phyloP scores from a whole-genome alignment of 257 asterid species.

The Scutellaria minor region DNA sequence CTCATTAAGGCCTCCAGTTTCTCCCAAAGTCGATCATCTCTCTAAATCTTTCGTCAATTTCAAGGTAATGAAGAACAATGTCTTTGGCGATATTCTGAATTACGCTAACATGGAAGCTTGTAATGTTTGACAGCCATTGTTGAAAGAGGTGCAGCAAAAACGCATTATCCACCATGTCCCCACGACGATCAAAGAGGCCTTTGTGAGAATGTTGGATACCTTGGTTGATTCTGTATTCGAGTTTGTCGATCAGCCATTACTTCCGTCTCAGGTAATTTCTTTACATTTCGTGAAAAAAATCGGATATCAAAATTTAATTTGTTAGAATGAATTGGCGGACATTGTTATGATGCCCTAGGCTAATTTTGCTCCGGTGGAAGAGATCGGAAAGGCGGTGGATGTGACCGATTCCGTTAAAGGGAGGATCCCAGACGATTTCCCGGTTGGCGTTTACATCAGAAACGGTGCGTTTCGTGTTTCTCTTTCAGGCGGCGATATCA shows the following conservation, averaged over 20 bases:
- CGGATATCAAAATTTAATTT: neutral
- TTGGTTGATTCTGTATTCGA: conserved; percentile 50
- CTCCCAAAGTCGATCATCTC: conserved; percentile 15
- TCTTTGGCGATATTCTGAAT: neutral
- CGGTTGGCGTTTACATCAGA: conserved; percentile 65
- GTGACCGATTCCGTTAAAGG: conserved; percentile 46
- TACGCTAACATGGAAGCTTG: neutral
- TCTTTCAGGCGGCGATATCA: neutral
- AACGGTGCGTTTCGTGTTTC: conserved; percentile 45
- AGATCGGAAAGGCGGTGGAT: conserved; percentile 45
- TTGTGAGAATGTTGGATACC: conserved; percentile 46
- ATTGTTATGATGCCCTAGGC: conserved; percentile 37
- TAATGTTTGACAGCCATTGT: conserved; percentile 38
- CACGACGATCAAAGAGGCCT: conserved; percentile 40
- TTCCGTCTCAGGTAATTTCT: conserved; percentile 62
- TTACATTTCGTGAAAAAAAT: too few relatives aligned
- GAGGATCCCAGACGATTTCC: conserved; percentile 62
- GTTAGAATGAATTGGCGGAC: neutral
- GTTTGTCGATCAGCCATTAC: conserved; percentile 54
- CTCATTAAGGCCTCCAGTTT: conserved; percentile 19
- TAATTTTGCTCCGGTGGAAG: conserved; percentile 73
- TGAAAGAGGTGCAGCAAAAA: conserved; percentile 42
- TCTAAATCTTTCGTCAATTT: conserved; percentile 28
- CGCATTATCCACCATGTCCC: conserved; percentile 24
- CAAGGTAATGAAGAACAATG: conserved; percentile 32